These are phyloP conservation scores for Colletotrichum abscissum DNA, from an alignment of 2,329 filamentous ascomycete species.

Conservation along the genomic window DNA sequence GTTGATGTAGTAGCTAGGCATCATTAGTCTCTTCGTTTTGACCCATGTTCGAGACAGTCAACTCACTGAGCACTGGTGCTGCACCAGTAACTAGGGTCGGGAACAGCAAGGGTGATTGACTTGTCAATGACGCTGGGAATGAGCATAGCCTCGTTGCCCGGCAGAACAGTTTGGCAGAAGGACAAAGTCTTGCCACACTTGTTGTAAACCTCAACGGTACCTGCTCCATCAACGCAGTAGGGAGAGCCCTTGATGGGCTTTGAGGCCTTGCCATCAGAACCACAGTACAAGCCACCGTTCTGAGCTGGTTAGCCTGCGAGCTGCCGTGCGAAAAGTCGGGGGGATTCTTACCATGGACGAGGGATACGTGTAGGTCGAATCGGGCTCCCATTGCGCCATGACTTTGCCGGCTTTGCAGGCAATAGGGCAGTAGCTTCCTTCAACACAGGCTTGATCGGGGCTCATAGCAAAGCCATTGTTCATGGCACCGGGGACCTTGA, in stretches of 20 bases:
- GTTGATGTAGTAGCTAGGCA: constrained; percentile 78
- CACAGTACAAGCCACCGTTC: constrained; percentile 82
- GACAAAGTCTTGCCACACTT: constrained; percentile 71
- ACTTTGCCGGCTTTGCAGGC: constrained; percentile 82
- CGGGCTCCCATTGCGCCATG: constrained; percentile 82
- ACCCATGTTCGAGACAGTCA: not conserved
- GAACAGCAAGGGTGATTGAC: constrained; percentile 74
- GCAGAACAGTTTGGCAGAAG: constrained; percentile 83
- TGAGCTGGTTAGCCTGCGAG: constrained; percentile 43
- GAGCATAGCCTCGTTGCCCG: constrained; percentile 84
- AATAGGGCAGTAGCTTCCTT: constrained; percentile 79
- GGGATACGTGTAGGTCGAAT: constrained; percentile 76
- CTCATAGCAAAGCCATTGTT: constrained; percentile 87
- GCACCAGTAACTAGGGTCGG: constrained; percentile 77
- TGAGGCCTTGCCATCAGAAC: constrained; percentile 70
- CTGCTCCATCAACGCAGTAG: constrained; percentile 78
- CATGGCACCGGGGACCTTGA: constrained; percentile 68
- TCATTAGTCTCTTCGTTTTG: not conserved
- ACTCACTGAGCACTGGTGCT: constrained; percentile 79
- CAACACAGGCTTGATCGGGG: constrained; percentile 75
- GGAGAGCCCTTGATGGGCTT: constrained; percentile 77
- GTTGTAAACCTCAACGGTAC: constrained; percentile 74
- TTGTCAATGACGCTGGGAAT: constrained; percentile 77
- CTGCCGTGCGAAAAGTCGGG: constrained; percentile 14
- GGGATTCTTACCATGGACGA: constrained; percentile 70